Evolutionary conservation across 495 filamentous ascomycete genomes (phyloP).

Genomic region (Immersiella caudata): DNA sequence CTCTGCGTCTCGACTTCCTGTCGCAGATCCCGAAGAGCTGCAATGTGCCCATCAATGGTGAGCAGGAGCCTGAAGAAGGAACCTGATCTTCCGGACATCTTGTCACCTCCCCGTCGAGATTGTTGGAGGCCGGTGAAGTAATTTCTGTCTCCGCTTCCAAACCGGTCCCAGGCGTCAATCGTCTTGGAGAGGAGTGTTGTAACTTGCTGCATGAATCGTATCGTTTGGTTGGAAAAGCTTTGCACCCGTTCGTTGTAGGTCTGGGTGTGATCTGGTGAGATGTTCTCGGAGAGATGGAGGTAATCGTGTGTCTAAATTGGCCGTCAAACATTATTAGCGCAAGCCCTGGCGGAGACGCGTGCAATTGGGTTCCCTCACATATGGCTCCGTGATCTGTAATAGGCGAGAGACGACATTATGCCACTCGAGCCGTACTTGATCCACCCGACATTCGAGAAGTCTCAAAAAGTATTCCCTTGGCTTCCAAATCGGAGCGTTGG

Average conservation of each 20-base stretch:
- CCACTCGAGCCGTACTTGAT: neutral
- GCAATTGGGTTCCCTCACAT: neutral
- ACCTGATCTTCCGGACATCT: neutral
- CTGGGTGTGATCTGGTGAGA: neutral
- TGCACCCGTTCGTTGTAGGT: neutral
- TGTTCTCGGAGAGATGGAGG: neutral
- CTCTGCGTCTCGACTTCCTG: neutral
- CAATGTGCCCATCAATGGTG: neutral
- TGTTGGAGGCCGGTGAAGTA: neutral
- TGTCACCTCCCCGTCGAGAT: neutral
- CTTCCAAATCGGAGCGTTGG: neutral
- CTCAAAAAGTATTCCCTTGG: neutral
- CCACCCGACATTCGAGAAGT: neutral
- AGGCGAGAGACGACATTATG: neutral
- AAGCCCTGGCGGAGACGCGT: no score
- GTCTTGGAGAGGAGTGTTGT: neutral
- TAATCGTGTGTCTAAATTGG: neutral
- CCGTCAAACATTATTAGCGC: neutral
- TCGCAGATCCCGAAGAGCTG: neutral
- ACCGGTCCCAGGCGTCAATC: neutral
- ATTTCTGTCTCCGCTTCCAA: neutral
- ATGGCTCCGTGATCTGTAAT: neutral
- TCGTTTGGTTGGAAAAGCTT: neutral
- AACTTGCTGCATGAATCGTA: neutral
- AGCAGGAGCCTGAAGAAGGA: neutral